Conservation (phyloP, 805 yeast genomes). For the Saccharomycopsis fodiens region DNA sequence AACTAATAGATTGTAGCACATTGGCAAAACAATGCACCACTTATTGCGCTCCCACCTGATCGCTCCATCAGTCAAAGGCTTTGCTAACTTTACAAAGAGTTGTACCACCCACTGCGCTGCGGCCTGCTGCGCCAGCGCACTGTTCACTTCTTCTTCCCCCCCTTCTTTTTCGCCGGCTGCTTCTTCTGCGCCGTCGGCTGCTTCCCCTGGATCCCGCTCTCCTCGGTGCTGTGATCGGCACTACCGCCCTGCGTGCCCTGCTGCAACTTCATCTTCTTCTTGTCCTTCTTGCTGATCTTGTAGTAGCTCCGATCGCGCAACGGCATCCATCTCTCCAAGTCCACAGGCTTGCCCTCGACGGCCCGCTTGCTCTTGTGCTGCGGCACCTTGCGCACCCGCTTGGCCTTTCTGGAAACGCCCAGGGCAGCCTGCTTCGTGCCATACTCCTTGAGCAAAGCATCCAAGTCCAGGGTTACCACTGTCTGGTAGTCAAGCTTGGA, state of each 20-base stretch:
- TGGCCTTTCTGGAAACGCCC: constrained; percentile 17
- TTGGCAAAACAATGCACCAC: no score
- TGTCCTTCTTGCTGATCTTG: constrained; percentile 68
- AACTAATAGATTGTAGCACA: no score
- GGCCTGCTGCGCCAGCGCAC: no score
- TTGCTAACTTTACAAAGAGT: no score
- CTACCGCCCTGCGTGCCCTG: constrained; percentile 51
- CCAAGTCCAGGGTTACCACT: constrained; percentile 24
- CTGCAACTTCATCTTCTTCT: constrained; percentile 30
- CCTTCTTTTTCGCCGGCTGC: neutral
- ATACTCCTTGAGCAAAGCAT: constrained; percentile 18
- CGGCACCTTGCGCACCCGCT: constrained; percentile 22
- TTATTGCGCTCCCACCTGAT: no score
- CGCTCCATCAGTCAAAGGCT: no score
- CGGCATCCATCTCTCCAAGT: constrained; percentile 89
- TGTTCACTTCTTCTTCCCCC: neutral
- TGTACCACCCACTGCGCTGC: no score
- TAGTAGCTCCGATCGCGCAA: constrained; percentile 77
- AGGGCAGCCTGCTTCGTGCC: constrained; percentile 1
- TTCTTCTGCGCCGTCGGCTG: neutral
- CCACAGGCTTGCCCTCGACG: constrained; percentile 30
- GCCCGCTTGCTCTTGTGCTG: constrained; percentile 25
- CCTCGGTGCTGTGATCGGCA: constrained; percentile 40
- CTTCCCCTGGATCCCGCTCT: constrained; percentile 21
- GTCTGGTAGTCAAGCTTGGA: constrained; percentile 27